phyloP scores from a whole-genome alignment of 2,329 filamentous ascomycete genomes.

The Penicillium brevicompactum region DNA sequence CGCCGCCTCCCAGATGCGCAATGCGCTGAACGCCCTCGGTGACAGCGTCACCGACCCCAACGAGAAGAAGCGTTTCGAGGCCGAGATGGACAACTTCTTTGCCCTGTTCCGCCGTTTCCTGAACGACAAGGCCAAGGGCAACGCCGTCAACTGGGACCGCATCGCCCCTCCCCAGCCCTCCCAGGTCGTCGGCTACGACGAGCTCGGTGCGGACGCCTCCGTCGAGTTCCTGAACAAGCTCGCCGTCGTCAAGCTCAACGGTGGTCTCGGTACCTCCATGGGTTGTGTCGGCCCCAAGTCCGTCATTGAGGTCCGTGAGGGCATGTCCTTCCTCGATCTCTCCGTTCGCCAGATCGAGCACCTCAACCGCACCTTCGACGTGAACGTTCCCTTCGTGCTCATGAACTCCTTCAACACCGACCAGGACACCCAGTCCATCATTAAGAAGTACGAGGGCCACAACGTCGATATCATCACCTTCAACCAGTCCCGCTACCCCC shows the following conservation, averaged over 20 bases:
- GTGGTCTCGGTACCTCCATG: constrained; percentile 99
- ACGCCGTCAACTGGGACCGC: constrained; percentile 92
- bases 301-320: constrained; percentile 98
- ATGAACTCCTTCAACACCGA: constrained; percentile 99
- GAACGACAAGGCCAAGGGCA: constrained; percentile 99
- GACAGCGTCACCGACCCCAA: constrained; percentile 82
- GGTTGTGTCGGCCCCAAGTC: constrained; percentile 99
- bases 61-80: constrained; percentile 84
- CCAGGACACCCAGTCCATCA: constrained; percentile 95
- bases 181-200: constrained; percentile 94
- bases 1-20: constrained; percentile 98
- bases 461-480: constrained; percentile 99
- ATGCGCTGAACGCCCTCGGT: constrained; percentile 87
- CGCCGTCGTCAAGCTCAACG: constrained; percentile 98
- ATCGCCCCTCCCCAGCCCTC: constrained; percentile 90
- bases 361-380: constrained; percentile 95
- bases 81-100: constrained; percentile 99
- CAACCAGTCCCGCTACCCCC: constrained; percentile 98
- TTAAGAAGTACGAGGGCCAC: constrained; percentile 99
- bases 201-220: constrained; percentile 84
- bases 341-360: constrained; percentile 99
- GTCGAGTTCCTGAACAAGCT: constrained; percentile 96
- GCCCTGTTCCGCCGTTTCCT: constrained; percentile 96
- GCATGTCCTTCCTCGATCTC: constrained; percentile 99
- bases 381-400: constrained; percentile 96